A percentile compares a stretch with the other conserved stretches of the same genome.
Evolutionary conservation across 345 rosid genomes (phyloP).

Genomic region (Chamaenerion angustifolium): DNA sequence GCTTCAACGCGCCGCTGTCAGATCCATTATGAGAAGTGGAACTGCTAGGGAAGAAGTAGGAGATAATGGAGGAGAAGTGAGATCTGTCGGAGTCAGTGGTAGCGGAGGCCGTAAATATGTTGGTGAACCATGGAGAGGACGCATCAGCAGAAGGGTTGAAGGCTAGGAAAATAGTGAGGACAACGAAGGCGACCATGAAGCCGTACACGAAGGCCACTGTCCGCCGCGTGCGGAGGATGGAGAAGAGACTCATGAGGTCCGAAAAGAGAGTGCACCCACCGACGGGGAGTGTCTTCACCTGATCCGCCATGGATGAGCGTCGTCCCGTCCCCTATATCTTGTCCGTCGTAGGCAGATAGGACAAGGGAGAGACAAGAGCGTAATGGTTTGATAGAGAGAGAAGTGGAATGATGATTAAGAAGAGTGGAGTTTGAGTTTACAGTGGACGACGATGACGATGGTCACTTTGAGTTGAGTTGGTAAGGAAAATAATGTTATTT

Average conservation of each 20-base stretch:
- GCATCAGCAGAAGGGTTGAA: constrained; percentile 45
- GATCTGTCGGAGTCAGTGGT: constrained; percentile 33
- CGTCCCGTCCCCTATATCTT: background rate
- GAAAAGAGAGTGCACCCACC: constrained; percentile 23
- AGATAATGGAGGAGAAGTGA: constrained; percentile 36
- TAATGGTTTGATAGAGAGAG: background rate
- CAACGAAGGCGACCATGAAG: constrained; percentile 49
- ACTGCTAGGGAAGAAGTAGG: constrained; percentile 27
- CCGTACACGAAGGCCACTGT: constrained; percentile 45
- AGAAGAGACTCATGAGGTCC: constrained; percentile 31
- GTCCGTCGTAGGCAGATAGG: background rate
- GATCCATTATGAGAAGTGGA: constrained; percentile 10
- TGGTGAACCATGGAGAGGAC: constrained; percentile 39
- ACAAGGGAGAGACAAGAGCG: background rate
- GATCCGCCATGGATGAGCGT: constrained; percentile 36
- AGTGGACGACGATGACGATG: too few relatives aligned
- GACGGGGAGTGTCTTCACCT: constrained; percentile 28
- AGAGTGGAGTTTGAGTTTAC: too few relatives aligned
- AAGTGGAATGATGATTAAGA: too few relatives aligned
- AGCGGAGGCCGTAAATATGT: constrained; percentile 23
- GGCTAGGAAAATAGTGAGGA: constrained; percentile 52
- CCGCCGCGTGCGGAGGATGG: constrained; percentile 36
- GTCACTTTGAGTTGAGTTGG: too few relatives aligned
- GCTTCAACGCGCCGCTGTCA: background rate
- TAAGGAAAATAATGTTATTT: background rate